These are phyloP conservation scores for Vickermania spadyakhi DNA, from an alignment of 208 protist genomes.

Conservation along the genomic window DNA sequence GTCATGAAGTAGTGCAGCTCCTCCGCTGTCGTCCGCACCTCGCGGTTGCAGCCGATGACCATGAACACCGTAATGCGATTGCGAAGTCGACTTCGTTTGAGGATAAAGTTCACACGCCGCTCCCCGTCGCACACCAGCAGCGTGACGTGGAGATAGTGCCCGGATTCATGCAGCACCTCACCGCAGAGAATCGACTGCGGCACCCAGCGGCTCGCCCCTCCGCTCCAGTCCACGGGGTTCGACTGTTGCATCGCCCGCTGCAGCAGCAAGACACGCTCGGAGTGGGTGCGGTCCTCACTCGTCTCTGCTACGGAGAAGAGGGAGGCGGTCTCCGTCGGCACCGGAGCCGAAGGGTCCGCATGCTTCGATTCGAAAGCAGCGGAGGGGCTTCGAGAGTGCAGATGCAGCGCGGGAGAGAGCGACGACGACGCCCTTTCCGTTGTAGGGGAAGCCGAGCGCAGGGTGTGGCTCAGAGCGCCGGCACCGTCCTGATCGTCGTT, in stretches of 20 bases:
- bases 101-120: conserved; percentile 35
- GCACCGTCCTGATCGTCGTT: neutral
- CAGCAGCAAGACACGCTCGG: neutral
- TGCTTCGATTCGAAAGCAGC: neutral
- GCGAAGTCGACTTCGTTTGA: conserved; percentile 43
- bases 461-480: neutral
- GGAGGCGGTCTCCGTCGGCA: neutral
- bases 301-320: neutral
- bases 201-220: neutral
- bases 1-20: conserved; percentile 17
- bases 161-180: conserved; percentile 43
- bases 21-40: conserved; percentile 17
- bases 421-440: too few species aligned
- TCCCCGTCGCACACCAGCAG: conserved; percentile 45
- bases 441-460: neutral
- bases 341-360: neutral
- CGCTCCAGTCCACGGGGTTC: neutral
- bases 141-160: conserved; percentile 42
- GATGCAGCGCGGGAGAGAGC: too few species aligned
- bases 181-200: conserved; percentile 8
- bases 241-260: neutral
- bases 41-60: conserved; percentile 23
- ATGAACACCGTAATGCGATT: conserved; percentile 33
- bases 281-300: neutral
- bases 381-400: too few species aligned